Conservation (phyloP, 2,329 filamentous ascomycete genomes). For the Xylariaceae sp. region DNA sequence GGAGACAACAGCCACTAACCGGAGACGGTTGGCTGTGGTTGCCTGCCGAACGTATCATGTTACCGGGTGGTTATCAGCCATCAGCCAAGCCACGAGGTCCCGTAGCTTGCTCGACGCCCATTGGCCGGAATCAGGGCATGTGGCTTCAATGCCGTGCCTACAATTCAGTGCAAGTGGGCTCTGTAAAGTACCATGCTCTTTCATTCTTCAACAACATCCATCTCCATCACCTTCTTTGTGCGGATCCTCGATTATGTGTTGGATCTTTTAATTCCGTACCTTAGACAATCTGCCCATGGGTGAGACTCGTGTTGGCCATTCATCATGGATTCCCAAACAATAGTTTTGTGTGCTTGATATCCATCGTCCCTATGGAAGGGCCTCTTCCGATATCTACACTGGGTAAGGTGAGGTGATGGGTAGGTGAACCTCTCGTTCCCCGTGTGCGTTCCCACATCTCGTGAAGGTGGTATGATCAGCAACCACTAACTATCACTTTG, state of each 20-base stretch:
- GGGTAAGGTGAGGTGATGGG: neutral
- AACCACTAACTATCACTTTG: too few relatives aligned
- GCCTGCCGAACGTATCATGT: constrained; percentile 12
- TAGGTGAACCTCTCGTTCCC: neutral
- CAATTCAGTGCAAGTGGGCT: neutral
- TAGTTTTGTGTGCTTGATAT: neutral
- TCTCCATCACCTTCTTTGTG: neutral
- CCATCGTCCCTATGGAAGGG: neutral
- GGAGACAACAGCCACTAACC: neutral
- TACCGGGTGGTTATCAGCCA: constrained; percentile 7
- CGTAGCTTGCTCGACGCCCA: neutral
- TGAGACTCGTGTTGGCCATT: neutral
- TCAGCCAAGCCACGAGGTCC: constrained; percentile 12
- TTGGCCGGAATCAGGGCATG: constrained; percentile 10
- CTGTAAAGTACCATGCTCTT: neutral
- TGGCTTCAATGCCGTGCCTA: constrained; percentile 4
- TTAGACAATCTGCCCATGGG: neutral
- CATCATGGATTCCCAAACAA: neutral
- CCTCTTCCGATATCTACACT: neutral
- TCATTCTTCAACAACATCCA: neutral
- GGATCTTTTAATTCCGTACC: neutral
- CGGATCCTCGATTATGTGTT: neutral
- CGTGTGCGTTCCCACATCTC: too few relatives aligned
- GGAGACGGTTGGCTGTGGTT: constrained; percentile 14
- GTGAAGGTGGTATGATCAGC: too few relatives aligned